Conservation (phyloP, 2,329 filamentous ascomycete species). For the Catunica adiposa region DNA sequence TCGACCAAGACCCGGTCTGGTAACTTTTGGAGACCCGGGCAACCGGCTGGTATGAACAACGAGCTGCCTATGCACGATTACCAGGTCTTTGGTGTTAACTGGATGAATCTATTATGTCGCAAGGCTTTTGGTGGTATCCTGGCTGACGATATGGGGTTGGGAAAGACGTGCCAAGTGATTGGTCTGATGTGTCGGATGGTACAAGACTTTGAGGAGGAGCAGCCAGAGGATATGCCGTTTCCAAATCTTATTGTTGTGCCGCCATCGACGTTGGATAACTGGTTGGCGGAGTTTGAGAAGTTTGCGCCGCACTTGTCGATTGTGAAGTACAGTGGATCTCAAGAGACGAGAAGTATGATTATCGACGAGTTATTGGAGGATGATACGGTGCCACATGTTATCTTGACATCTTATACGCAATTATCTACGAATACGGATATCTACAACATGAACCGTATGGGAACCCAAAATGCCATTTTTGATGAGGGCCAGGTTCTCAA, state of each 20-base stretch:
- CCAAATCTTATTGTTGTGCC: conserved; percentile 77
- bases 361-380: conserved; percentile 41
- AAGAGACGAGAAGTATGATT: conserved; percentile 49
- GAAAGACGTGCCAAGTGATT: conserved; percentile 95
- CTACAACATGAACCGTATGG: conserved; percentile 31
- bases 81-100: conserved; percentile 86
- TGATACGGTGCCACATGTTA: conserved; percentile 39
- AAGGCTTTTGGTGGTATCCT: conserved; percentile 74
- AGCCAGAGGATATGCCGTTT: conserved; percentile 34
- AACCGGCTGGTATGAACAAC: conserved; percentile 63
- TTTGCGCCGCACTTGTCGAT: conserved; percentile 69
- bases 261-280: conserved; percentile 87
- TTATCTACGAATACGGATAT: conserved; percentile 35
- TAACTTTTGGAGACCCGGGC: conserved; percentile 22
- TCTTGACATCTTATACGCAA: conserved; percentile 46
- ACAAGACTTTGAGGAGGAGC: conserved; percentile 35
- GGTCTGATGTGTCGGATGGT: conserved; percentile 74
- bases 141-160: conserved; percentile 92
- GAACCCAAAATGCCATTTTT: conserved; percentile 50
- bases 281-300: conserved; percentile 74
- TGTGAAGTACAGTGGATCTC: conserved; percentile 51
- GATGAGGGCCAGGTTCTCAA: conserved; percentile 92
- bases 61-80: conserved; percentile 76
- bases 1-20: conserved; percentile 2
- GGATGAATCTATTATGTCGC: conserved; percentile 71